Percentiles rank a stretch among this genome's conserved stretches.
Evolutionary conservation across 2,329 filamentous ascomycete species (phyloP).

Genomic region (Neopestalotiopsis rosae): DNA sequence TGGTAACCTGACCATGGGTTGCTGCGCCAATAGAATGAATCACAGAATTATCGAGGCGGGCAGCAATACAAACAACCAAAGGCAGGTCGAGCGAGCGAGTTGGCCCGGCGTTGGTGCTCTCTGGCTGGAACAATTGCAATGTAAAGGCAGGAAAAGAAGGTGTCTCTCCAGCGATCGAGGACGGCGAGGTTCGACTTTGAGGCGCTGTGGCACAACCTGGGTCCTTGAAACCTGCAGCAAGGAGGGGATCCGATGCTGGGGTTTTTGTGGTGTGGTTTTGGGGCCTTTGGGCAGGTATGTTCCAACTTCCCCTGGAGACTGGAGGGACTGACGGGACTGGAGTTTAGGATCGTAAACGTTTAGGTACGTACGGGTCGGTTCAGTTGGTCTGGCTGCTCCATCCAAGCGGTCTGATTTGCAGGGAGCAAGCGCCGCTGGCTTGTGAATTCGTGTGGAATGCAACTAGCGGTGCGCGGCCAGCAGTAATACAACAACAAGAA

Average conservation of each 20-base stretch:
- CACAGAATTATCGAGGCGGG: background rate
- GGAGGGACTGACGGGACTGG: background rate
- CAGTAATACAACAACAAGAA: background rate
- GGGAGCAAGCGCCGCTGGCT: background rate
- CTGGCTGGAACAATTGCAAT: background rate
- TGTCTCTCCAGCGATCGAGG: background rate
- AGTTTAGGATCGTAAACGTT: constrained; percentile 1
- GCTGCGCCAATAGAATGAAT: background rate
- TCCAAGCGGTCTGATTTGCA: no score
- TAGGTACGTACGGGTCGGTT: background rate
- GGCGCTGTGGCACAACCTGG: background rate
- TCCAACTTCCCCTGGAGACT: background rate
- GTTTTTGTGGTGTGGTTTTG: background rate
- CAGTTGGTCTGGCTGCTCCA: background rate
- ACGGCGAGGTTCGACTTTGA: constrained; percentile 1
- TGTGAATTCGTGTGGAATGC: background rate
- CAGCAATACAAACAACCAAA: background rate
- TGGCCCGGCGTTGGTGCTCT: background rate
- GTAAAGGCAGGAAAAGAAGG: background rate
- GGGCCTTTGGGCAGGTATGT: background rate
- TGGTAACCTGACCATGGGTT: background rate
- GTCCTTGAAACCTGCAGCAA: constrained; percentile 9
- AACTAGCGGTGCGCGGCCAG: background rate
- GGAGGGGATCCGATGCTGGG: constrained; percentile 11
- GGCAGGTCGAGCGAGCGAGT: background rate